These are phyloP conservation scores for Backusella tarrabulga DNA, from an alignment of 192 early-diverging fungal genomes.

Conservation along the genomic window DNA sequence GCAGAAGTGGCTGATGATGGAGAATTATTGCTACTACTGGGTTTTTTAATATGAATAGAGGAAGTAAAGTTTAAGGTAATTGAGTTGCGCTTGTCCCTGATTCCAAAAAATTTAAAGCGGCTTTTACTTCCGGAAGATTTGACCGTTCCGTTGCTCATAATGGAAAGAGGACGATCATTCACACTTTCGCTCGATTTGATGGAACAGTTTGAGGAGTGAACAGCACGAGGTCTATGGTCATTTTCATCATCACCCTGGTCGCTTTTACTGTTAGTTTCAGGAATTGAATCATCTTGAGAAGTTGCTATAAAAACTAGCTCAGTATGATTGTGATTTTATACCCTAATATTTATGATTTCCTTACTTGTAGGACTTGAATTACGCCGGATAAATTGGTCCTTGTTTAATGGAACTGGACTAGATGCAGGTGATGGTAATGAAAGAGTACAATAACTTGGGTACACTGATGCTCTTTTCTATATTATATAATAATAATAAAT, in stretches of 20 bases:
- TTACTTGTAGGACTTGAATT: neutral
- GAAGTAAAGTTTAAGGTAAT: constrained; percentile 4
- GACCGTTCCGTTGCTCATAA: constrained; percentile 25
- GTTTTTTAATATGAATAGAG: neutral
- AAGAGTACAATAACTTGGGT: neutral
- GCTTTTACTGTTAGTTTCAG: constrained; percentile 3
- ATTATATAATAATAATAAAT: neutral
- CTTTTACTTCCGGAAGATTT: constrained; percentile 24
- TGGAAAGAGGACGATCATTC: constrained; percentile 24
- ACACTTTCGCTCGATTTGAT: constrained; percentile 18
- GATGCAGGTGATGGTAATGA: constrained; percentile 11
- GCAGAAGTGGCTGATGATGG: neutral
- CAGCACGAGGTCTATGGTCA: neutral
- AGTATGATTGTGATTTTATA: neutral
- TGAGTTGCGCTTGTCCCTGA: constrained; percentile 17
- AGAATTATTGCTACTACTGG: neutral
- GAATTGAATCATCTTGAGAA: neutral
- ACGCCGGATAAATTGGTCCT: neutral
- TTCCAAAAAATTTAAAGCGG: constrained; percentile 26
- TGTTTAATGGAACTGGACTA: neutral
- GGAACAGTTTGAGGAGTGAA: constrained; percentile 15
- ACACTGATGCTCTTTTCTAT: neutral
- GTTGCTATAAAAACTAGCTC: neutral
- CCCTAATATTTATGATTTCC: neutral
- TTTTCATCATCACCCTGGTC: constrained; percentile 19